Conservation (phyloP, 306 rosid genomes). For the Heteromeles arbutifolia region DNA sequence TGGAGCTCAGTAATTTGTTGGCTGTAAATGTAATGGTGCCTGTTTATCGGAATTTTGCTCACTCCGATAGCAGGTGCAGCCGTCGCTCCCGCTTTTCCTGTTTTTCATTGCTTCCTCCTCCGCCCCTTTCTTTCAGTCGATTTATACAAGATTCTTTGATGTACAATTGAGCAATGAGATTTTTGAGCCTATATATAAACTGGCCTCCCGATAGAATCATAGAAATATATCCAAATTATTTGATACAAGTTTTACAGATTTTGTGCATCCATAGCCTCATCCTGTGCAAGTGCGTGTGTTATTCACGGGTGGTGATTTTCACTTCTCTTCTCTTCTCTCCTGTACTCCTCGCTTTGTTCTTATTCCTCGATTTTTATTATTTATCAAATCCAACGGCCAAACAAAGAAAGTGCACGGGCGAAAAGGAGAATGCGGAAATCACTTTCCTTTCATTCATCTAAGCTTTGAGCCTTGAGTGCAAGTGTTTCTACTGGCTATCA, state of each 20-base stretch:
- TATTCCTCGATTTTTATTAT: too few relatives aligned
- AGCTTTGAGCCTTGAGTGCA: too few relatives aligned
- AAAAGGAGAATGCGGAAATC: too few relatives aligned
- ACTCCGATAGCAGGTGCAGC: slow-evolving; percentile 15
- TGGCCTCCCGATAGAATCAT: slow-evolving; percentile 8
- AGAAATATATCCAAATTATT: not conserved
- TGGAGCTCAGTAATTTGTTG: not conserved
- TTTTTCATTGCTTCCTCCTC: not conserved
- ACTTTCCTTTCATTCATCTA: too few relatives aligned
- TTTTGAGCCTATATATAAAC: slow-evolving; percentile 34
- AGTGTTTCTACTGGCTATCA: too few relatives aligned
- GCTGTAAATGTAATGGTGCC: slow-evolving; percentile 4
- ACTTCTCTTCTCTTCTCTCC: too few relatives aligned
- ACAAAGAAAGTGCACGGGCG: too few relatives aligned
- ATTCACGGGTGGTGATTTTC: too few relatives aligned
- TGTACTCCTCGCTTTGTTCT: too few relatives aligned
- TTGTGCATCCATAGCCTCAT: slow-evolving; percentile 1
- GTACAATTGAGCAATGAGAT: slow-evolving; percentile 31
- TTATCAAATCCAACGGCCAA: too few relatives aligned
- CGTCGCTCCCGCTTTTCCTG: not conserved
- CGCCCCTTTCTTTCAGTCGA: not conserved
- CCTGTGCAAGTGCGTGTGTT: not conserved
- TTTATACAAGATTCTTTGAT: slow-evolving; percentile 26
- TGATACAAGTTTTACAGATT: not conserved
- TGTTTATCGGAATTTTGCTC: slow-evolving; percentile 18